Conservation (phyloP, 176 grass and related monocot genomes). For the Echinochloa phyllopogon region DNA sequence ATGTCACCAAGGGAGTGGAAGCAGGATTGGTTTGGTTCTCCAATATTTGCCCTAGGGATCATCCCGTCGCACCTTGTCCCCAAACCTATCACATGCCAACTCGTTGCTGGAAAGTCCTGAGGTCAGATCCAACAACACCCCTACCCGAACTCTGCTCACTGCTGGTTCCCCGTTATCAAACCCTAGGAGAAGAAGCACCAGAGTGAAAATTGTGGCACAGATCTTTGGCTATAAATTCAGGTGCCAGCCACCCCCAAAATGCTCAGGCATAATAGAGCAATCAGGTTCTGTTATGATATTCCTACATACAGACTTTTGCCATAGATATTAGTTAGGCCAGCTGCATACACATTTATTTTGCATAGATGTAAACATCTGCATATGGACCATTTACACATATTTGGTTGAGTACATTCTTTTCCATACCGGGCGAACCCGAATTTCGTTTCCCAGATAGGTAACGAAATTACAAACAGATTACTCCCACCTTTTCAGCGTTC, state of each 20-base stretch:
- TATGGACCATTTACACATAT: neutral
- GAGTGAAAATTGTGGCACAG: neutral
- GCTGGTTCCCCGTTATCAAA: neutral
- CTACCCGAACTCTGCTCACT: neutral
- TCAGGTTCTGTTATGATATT: neutral
- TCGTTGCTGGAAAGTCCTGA: neutral
- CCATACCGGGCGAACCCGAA: too few relatives aligned
- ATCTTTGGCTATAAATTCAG: neutral
- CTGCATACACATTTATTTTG: neutral
- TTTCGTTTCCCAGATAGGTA: too few relatives aligned
- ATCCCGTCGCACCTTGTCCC: neutral
- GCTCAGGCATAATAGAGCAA: neutral
- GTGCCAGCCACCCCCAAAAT: neutral
- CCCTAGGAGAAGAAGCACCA: neutral
- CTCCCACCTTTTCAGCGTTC: too few relatives aligned
- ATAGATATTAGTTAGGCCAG: neutral
- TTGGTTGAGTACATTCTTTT: too few relatives aligned
- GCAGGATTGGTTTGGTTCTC: too few relatives aligned
- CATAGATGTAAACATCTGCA: neutral
- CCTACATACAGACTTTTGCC: neutral
- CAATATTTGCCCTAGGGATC: too few relatives aligned
- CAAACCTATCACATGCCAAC: neutral
- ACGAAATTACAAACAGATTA: too few relatives aligned
- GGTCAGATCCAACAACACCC: neutral
- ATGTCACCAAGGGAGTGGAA: too few relatives aligned